phyloP scores from a whole-genome alignment of 805 yeast species.

The Suhomyces kilbournensis region DNA sequence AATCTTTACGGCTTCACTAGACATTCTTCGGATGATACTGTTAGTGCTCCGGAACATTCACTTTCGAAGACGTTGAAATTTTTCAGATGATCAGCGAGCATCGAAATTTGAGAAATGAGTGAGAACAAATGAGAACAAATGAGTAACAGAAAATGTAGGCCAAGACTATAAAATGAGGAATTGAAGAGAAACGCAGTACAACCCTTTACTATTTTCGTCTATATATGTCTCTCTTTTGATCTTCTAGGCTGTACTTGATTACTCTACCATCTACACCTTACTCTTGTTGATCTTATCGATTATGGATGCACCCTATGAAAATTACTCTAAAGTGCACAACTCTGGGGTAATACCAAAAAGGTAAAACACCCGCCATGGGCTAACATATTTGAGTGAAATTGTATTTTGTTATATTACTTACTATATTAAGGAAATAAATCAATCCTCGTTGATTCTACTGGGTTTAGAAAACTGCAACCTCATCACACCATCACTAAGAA shows the following conservation, averaged over 20 bases:
- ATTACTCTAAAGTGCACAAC: too few relatives aligned
- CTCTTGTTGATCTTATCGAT: background rate
- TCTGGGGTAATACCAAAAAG: too few relatives aligned
- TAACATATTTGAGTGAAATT: too few relatives aligned
- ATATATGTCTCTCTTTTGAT: background rate
- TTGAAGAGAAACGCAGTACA: background rate
- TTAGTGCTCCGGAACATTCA: slow-evolving; percentile 2
- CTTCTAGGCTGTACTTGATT: background rate
- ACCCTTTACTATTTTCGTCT: background rate
- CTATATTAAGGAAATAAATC: too few relatives aligned
- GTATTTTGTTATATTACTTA: too few relatives aligned
- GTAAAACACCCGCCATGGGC: too few relatives aligned
- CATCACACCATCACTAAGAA: slow-evolving; percentile 56
- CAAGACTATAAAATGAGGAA: background rate
- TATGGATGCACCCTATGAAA: too few relatives aligned
- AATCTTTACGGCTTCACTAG: slow-evolving; percentile 16
- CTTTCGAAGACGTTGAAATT: slow-evolving; percentile 1
- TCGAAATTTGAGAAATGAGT: background rate
- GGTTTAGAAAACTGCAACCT: slow-evolving; percentile 36
- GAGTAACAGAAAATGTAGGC: background rate
- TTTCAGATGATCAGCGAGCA: background rate
- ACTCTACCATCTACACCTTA: background rate
- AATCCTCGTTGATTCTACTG: slow-evolving; percentile 42
- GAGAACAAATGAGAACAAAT: background rate
- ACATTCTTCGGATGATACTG: slow-evolving; percentile 16